Conservation (phyloP, 768 basidiomycete genomes). For the Gelatoporia subvermispora region DNA sequence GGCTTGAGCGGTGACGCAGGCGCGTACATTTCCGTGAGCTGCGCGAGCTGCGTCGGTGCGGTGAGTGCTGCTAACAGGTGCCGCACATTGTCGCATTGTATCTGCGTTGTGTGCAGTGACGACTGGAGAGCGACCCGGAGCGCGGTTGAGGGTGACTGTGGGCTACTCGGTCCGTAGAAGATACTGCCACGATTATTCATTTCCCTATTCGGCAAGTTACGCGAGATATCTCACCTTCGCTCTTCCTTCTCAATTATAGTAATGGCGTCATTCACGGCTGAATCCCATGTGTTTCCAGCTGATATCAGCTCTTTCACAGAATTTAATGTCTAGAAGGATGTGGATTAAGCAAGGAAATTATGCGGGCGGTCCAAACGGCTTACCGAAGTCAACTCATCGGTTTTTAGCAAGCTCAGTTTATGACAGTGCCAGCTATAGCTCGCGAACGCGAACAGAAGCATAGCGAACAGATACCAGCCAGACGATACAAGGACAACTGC, state of each 20-base stretch:
- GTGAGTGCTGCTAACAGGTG: slow-evolving; percentile 75
- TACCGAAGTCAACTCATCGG: neutral
- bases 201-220: slow-evolving; percentile 1
- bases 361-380: neutral
- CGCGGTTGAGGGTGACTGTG: slow-evolving; percentile 45
- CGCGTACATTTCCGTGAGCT: slow-evolving; percentile 85
- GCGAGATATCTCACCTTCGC: slow-evolving; percentile 40
- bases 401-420: neutral
- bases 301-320: slow-evolving; percentile 62
- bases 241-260: slow-evolving; percentile 66
- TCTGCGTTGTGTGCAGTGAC: slow-evolving; percentile 69
- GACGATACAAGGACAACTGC: slow-evolving; percentile 18
- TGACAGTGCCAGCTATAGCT: slow-evolving; percentile 10
- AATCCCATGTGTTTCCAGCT: slow-evolving; percentile 71
- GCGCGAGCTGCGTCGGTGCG: slow-evolving; percentile 63
- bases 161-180: slow-evolving; percentile 38
- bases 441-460: slow-evolving; percentile 13
- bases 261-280: slow-evolving; percentile 66
- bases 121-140: slow-evolving; percentile 71
- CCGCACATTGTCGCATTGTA: slow-evolving; percentile 78
- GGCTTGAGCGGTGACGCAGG: slow-evolving; percentile 56
- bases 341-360: neutral
- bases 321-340: slow-evolving; percentile 47
- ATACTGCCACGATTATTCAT: slow-evolving; percentile 19
- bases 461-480: slow-evolving; percentile 17